phyloP scores from a whole-genome alignment of 805 yeast genomes.

The Brettanomyces anomalus region DNA sequence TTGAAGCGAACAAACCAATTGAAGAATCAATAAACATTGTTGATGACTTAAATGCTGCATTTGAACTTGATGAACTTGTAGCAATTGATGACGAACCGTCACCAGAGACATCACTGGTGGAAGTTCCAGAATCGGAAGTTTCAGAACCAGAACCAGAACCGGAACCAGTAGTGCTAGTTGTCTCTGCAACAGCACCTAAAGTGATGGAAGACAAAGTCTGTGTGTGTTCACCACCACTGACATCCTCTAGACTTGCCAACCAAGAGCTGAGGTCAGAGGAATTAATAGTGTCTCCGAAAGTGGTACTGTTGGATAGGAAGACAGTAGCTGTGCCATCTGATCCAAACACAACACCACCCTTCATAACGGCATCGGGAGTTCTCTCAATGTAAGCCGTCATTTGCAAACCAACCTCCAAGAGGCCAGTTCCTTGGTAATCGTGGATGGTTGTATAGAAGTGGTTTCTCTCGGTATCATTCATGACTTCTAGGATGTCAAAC shows the following conservation, averaged over 20 bases:
- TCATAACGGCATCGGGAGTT: conserved; percentile 42
- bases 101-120: too few relatives aligned
- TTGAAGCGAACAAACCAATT: background rate
- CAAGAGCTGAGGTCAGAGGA: conserved; percentile 37
- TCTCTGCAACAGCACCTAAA: background rate
- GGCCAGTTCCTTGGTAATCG: conserved; percentile 65
- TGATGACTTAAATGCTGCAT: too few relatives aligned
- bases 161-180: background rate
- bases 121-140: too few relatives aligned
- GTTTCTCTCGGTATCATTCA: conserved; percentile 49
- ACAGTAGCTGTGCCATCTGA: conserved; percentile 51
- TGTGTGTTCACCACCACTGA: conserved; percentile 9
- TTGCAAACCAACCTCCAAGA: conserved; percentile 52
- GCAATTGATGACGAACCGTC: too few relatives aligned
- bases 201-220: conserved; percentile 15
- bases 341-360: conserved; percentile 66
- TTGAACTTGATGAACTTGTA: too few relatives aligned
- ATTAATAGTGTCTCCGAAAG: conserved; percentile 36
- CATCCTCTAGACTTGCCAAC: conserved; percentile 26
- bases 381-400: conserved; percentile 49
- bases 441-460: conserved; percentile 62
- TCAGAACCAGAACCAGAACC: background rate
- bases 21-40: too few relatives aligned
- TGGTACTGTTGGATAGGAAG: conserved; percentile 46
- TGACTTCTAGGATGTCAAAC: conserved; percentile 66